Evolutionary conservation across 805 yeast species (phyloP).

Genomic region (Barnettozyma botsteinii): DNA sequence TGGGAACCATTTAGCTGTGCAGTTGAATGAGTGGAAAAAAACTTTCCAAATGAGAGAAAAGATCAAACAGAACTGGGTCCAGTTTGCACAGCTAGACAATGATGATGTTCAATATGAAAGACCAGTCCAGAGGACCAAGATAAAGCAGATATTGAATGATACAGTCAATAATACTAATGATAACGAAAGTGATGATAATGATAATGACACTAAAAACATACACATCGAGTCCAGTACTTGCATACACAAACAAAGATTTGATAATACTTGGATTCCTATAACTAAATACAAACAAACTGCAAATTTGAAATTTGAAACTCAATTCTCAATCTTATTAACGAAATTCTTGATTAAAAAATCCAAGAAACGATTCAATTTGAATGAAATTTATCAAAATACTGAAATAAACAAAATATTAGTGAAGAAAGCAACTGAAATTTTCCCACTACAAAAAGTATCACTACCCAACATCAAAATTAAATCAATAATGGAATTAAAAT

Average conservation of each 20-base stretch:
- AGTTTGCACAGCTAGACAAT: constrained; percentile 14
- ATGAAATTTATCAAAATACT: constrained; percentile 13
- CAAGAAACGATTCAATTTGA: constrained; percentile 14
- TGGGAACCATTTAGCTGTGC: constrained; percentile 23
- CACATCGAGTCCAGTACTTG: constrained; percentile 20
- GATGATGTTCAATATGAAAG: no score
- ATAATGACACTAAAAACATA: no score
- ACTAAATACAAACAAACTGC: constrained; percentile 2
- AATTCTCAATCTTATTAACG: constrained; percentile 17
- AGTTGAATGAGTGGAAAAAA: constrained; percentile 33
- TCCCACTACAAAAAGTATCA: constrained; percentile 13
- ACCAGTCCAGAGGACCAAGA: no score
- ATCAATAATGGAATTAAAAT: constrained; percentile 13
- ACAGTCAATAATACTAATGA: no score
- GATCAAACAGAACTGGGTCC: constrained; percentile 32
- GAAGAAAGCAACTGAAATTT: constrained; percentile 11
- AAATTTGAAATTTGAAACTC: constrained; percentile 5
- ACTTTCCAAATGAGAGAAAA: constrained; percentile 23
- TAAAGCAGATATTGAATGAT: constrained; percentile 4
- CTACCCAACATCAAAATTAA: constrained; percentile 8
- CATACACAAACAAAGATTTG: constrained; percentile 9
- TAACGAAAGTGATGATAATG: no score
- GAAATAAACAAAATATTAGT: constrained; percentile 14
- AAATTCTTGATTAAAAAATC: constrained; percentile 18
- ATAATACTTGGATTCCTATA: constrained; percentile 7